Evolutionary conservation across 2,329 filamentous ascomycete species (phyloP).

Genomic region (Nemania bipapillata): DNA sequence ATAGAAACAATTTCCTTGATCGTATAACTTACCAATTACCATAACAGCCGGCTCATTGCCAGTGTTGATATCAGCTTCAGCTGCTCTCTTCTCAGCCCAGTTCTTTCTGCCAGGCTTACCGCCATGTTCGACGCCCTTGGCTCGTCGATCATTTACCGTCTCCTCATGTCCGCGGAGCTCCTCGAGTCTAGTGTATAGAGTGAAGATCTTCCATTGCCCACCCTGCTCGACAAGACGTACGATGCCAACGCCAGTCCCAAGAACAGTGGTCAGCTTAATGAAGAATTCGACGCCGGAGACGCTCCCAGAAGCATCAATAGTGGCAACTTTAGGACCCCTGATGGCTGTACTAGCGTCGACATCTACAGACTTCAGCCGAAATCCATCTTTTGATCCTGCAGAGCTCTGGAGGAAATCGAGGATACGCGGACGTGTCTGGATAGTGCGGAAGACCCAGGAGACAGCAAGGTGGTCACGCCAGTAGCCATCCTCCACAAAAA

Average conservation of each 20-base stretch:
- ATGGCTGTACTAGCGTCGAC: constrained; percentile 2
- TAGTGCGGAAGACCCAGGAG: constrained; percentile 26
- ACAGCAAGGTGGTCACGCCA: constrained; percentile 26
- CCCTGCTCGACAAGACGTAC: constrained; percentile 56
- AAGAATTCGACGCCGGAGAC: constrained; percentile 63
- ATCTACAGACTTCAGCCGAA: constrained; percentile 13
- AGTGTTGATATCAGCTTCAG: constrained; percentile 58
- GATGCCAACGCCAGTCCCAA: constrained; percentile 62
- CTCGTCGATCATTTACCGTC: constrained; percentile 53
- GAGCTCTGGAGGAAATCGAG: constrained; percentile 20
- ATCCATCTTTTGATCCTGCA: constrained; percentile 10
- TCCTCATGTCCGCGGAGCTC: constrained; percentile 60
- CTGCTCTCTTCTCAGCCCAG: constrained; percentile 61
- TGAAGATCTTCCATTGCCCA: constrained; percentile 65
- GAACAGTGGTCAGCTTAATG: constrained; percentile 57
- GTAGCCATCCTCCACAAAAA: constrained; percentile 24
- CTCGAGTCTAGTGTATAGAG: constrained; percentile 63
- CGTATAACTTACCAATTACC: constrained; percentile 14
- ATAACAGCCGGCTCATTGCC: constrained; percentile 56
- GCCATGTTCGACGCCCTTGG: constrained; percentile 61
- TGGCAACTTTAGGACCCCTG: constrained; percentile 3
- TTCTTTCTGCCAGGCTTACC: constrained; percentile 59
- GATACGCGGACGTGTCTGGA: constrained; percentile 8
- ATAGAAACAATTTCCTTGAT: not conserved
- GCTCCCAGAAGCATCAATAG: constrained; percentile 45